Conservation (phyloP, 176 grass and related monocot species). For the Alloteropsis semialata region DNA sequence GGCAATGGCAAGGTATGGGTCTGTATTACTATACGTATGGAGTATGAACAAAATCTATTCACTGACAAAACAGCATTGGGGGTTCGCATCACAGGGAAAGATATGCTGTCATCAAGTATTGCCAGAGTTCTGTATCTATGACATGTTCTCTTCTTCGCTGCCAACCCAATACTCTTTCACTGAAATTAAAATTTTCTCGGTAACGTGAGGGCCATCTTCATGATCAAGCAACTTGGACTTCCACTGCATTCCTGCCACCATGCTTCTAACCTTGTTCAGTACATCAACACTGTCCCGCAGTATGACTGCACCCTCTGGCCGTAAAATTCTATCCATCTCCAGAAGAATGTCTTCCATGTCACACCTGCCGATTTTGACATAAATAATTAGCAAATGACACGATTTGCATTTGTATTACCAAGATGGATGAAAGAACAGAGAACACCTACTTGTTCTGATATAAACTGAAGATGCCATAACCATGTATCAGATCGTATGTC, state of each 20-base stretch:
- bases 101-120: not conserved
- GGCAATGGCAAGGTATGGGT: not conserved
- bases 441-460: conserved; percentile 73
- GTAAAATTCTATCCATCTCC: conserved; percentile 94
- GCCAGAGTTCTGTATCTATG: conserved; percentile 27
- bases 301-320: conserved; percentile 78
- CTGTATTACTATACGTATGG: conserved; percentile 21
- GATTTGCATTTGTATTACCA: not conserved
- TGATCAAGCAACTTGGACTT: conserved; percentile 89
- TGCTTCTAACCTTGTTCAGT: conserved; percentile 66
- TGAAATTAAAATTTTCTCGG: conserved; percentile 65
- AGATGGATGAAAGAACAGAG: conserved; percentile 21
- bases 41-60: conserved; percentile 37
- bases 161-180: conserved; percentile 83
- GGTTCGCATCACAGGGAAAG: not conserved
- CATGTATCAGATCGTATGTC: conserved; percentile 91
- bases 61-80: conserved; percentile 15
- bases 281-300: conserved; percentile 65
- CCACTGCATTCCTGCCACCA: conserved; percentile 63
- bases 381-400: not conserved
- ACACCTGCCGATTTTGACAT: conserved; percentile 43
- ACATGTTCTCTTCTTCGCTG: conserved; percentile 30
- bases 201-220: conserved; percentile 70
- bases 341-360: conserved; percentile 72
- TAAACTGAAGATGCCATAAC: conserved; percentile 63